Evolutionary conservation across 495 filamentous ascomycete genomes (phyloP), one percentile per base, ranked within the genome.

Genomic region (Penicillium canescens): DNA sequence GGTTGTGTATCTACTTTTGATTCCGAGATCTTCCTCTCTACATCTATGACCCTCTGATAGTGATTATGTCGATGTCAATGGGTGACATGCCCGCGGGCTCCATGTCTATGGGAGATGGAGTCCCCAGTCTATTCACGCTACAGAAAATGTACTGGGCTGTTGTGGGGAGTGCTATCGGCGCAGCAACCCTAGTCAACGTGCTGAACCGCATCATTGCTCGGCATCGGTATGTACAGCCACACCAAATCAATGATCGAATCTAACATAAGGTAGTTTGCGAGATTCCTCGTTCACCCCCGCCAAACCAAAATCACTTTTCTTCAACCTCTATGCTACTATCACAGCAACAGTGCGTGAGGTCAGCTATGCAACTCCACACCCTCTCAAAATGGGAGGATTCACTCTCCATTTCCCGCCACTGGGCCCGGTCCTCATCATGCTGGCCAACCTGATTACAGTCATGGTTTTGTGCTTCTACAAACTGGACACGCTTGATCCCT

Each of bases 281-380:
- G 67, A 69, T 49, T 55, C 60, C 2, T 61, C 65, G 3, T 54
- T 63, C 36, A 81, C 72, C 21, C 86, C 88, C 8, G 85, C 89
- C 14, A 84, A 82, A 61, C 89, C 90, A 12, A 83, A 79, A 57
- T 82, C 80, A 40, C 16, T 60, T 1, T 73, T 86, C 46, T 70
- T 82, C 45, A 71, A 77, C 28, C 39, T 62, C 40, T 85, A 82
- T 73, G 89, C 89, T 9, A 91, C 89, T 1, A 52, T 80, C 23
- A 88, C 86, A 33, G 90, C 90, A 2, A 72, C 87, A 24, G 59
- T 69, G 16, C 82, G 90, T 53, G 90, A 94, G 67, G 72, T 81
- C 33, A 79, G 78, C 62, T 83, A 89, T 61, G 86, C 82, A 8
- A 82, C 86, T 10, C 46, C 73, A 46, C 69, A 79, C 31, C 80